phyloP scores from a whole-genome alignment of 805 yeast species.

The Cyberlindnera mrakii region DNA sequence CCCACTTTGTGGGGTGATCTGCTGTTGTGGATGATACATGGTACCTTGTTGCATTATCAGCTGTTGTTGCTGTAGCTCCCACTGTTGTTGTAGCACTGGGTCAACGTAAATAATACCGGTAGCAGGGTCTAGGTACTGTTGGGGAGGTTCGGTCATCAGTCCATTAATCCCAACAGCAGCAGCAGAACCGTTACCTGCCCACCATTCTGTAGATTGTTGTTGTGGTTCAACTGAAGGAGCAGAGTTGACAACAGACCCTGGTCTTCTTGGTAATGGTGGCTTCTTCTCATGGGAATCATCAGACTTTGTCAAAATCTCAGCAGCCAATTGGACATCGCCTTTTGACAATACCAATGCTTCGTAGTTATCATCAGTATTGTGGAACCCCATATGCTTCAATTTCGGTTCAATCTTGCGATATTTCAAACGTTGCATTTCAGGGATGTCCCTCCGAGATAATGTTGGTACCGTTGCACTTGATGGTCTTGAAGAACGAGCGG shows the following conservation, averaged over 20 bases:
- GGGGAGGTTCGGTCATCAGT: slow-evolving; percentile 40
- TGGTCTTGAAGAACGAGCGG: slow-evolving; percentile 10
- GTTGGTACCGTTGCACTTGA: slow-evolving; percentile 27
- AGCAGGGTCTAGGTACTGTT: slow-evolving; percentile 68
- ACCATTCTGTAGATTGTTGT: slow-evolving; percentile 16
- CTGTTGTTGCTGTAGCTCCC: slow-evolving; percentile 21
- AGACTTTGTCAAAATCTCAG: slow-evolving; percentile 46
- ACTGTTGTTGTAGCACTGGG: slow-evolving; percentile 48
- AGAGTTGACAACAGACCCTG: slow-evolving; percentile 12
- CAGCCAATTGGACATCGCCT: slow-evolving; percentile 57
- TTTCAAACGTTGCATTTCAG: slow-evolving; percentile 46
- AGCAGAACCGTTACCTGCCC: slow-evolving; percentile 20
- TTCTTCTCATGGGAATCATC: slow-evolving; percentile 35
- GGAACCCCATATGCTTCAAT: slow-evolving; percentile 50
- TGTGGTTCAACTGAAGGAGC: slow-evolving; percentile 2
- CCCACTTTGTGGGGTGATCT: slow-evolving; percentile 6
- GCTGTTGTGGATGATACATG: slow-evolving; percentile 5
- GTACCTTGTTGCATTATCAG: slow-evolving; percentile 4
- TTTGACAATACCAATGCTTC: slow-evolving; percentile 57
- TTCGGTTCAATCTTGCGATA: slow-evolving; percentile 43
- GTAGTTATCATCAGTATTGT: slow-evolving; percentile 47
- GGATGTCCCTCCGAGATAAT: slow-evolving; percentile 45
- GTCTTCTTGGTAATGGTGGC: slow-evolving; percentile 40
- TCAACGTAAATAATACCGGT: slow-evolving; percentile 69
- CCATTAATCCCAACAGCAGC: slow-evolving; percentile 10